Evolutionary conservation across 2,329 filamentous ascomycete species (phyloP), one percentile per base, ranked within the genome.

Genomic region (Paecilomyces sp.): DNA sequence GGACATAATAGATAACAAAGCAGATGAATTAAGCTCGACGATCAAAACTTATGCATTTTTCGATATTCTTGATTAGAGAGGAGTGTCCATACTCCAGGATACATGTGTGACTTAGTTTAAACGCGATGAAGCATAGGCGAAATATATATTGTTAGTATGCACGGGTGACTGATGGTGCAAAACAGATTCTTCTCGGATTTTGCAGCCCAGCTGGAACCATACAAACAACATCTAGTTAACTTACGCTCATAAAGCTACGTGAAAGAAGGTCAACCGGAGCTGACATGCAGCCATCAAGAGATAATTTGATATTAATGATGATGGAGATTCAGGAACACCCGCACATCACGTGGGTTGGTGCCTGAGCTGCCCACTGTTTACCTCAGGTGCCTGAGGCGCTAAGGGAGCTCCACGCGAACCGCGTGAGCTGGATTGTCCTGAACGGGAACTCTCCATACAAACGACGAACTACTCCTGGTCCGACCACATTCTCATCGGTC

Each of bases 351-450:
- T 47, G 41, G n/a, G n/a, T 18, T 8, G 5, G 41, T 47, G 41
- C n/a, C 41, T 18, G 41, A 47, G 18, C 18, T 47, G n/a, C 7
- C 15, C 41, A 47, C 41, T 11, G n/a, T 47, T 22, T 22, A 33
- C 5, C n/a, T 47, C n/a, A n/a, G n/a, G n/a, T n/a, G 41, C 41
- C 41, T 47, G 41, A 22, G 41, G 41, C 41, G 13, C 36, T 22
- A 47, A 3, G n/a, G 41, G 3, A 47, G 41, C 41, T 47, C 41
- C 15, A 47, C 41, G 15, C 41, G 28, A 55, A 52, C 58, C 61
- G 61, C 61, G 61, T 62, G 58, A 11, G 33, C 34, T 47, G 61
- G 61, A 54, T 57, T 52, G 51, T 55, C 59, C 59, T 58, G 61
- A 60, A 62, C 41, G 51, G 50, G 33, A 58, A 55, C 54, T 58